Conservation (phyloP, 2,329 filamentous ascomycete genomes). For the Pyricularia sp. region DNA sequence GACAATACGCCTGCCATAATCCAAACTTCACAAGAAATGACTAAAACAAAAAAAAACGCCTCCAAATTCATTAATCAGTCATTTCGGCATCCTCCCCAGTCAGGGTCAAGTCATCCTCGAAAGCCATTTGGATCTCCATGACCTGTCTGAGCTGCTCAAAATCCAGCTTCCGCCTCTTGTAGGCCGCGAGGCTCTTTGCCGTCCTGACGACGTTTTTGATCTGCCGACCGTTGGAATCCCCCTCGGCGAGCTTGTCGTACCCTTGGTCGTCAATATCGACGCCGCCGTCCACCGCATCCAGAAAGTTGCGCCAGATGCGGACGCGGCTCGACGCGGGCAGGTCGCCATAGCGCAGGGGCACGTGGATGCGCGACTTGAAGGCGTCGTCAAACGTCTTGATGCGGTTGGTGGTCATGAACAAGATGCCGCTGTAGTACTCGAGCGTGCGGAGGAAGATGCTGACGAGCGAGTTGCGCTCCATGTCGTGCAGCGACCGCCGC, state of each 20-base stretch:
- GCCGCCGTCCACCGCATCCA: conserved; percentile 9
- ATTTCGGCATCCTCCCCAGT: background rate
- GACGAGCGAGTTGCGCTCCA: conserved; percentile 9
- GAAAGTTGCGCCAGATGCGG: conserved; percentile 8
- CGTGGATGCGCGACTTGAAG: conserved; percentile 6
- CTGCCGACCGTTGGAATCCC: conserved; percentile 15
- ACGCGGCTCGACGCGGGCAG: background rate
- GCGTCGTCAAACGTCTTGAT: conserved; percentile 23
- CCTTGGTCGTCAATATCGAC: conserved; percentile 12
- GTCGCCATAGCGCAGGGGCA: conserved; percentile 4
- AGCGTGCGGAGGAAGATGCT: conserved; percentile 18
- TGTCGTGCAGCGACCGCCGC: conserved; percentile 14
- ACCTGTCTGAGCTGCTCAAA: conserved; percentile 16
- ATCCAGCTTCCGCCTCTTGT: conserved; percentile 15
- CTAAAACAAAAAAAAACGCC: background rate
- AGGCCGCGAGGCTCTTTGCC: conserved; percentile 19
- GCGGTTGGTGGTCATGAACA: conserved; percentile 27
- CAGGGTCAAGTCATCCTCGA: conserved; percentile 15
- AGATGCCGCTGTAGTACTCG: conserved; percentile 22
- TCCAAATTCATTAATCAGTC: background rate
- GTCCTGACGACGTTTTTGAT: conserved; percentile 17
- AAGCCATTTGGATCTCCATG: conserved; percentile 17
- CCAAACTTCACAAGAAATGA: too few relatives aligned
- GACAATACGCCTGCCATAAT: too few relatives aligned
- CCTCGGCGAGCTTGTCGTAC: conserved; percentile 10